Evolutionary conservation across 1,139 yeast genomes (phyloP).

Genomic region (Sugiyamaella xylanicola): DNA sequence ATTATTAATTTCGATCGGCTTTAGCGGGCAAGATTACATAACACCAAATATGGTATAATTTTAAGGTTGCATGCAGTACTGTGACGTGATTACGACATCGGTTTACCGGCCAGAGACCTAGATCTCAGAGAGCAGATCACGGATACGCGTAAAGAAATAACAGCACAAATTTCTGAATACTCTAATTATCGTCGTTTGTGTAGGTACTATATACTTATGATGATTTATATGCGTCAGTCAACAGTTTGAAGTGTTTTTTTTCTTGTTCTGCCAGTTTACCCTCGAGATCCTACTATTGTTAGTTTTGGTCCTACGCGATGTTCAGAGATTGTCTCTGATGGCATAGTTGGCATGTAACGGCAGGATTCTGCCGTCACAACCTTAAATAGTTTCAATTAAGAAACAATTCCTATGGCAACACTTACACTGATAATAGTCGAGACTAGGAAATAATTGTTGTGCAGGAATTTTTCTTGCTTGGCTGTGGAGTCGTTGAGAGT

Average conservation of each 20-base stretch:
- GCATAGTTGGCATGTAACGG: too few species aligned
- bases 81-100: neutral
- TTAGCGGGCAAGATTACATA: neutral
- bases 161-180: too few species aligned
- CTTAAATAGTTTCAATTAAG: too few species aligned
- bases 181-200: neutral
- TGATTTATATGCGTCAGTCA: conserved; percentile 58
- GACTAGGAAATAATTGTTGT: conserved; percentile 63
- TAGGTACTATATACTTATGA: neutral
- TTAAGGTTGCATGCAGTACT: neutral
- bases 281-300: conserved; percentile 49
- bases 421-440: conserved; percentile 40
- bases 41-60: neutral
- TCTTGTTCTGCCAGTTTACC: conserved; percentile 59
- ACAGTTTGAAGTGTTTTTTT: conserved; percentile 59
- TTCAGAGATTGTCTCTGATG: too few species aligned
- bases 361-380: too few species aligned
- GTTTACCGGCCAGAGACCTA: too few species aligned
- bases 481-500: conserved; percentile 45
- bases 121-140: too few species aligned
- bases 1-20: neutral
- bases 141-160: too few species aligned
- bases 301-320: neutral
- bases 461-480: conserved; percentile 70
- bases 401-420: conserved; percentile 1